Evolutionary conservation across 2,329 filamentous ascomycete genomes (phyloP).

Genomic region (Zalaria obscura): DNA sequence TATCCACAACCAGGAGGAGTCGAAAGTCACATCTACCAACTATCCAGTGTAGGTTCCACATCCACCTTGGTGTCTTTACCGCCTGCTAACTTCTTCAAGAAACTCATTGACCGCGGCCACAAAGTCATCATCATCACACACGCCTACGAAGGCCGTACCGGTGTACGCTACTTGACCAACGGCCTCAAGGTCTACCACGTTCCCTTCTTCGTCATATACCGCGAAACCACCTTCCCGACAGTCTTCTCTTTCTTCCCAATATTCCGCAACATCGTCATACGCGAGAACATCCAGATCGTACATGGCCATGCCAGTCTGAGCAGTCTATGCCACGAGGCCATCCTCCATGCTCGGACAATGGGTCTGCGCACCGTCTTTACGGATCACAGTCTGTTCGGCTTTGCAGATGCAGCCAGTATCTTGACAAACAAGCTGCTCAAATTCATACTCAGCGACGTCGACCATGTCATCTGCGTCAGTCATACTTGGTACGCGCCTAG

Average conservation of each 20-base stretch:
- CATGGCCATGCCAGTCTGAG: conserved; percentile 94
- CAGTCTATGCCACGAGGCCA: conserved; percentile 85
- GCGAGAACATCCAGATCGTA: conserved; percentile 91
- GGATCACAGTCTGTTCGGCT: conserved; percentile 93
- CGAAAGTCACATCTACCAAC: conserved; percentile 96
- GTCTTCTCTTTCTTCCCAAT: conserved; percentile 98
- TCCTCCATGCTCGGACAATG: conserved; percentile 92
- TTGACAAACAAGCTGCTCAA: conserved; percentile 95
- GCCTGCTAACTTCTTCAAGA: conserved; percentile 30
- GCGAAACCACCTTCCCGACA: conserved; percentile 83
- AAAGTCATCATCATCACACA: conserved; percentile 98
- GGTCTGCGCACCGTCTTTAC: conserved; percentile 91
- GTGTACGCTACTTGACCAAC: conserved; percentile 90
- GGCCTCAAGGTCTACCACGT: conserved; percentile 97
- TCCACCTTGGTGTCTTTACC: conserved; percentile 5
- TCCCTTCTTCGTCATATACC: conserved; percentile 90
- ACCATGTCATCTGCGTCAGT: conserved; percentile 96
- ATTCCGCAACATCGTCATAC: conserved; percentile 90
- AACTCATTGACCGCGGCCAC: conserved; percentile 92
- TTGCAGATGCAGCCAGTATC: conserved; percentile 90
- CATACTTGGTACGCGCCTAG: conserved; percentile 66
- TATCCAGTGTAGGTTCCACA: conserved; percentile 49
- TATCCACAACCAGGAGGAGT: conserved; percentile 91
- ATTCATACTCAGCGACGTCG: conserved; percentile 89
- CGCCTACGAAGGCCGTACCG: conserved; percentile 79